phyloP scores from a whole-genome alignment of 768 basidiomycete genomes.

The Lentinula detonsa region DNA sequence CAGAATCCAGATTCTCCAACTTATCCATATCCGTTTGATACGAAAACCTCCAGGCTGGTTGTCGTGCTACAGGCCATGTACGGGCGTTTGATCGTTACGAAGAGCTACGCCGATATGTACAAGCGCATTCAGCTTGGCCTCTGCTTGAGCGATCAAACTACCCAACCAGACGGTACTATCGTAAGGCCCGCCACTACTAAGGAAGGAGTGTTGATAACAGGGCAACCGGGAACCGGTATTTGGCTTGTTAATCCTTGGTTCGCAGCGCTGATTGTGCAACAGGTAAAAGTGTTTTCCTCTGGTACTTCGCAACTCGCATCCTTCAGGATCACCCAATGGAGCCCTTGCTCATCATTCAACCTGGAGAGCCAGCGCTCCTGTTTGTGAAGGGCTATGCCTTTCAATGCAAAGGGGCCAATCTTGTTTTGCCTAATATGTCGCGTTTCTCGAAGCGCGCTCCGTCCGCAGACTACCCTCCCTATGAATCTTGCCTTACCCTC shows the following conservation, averaged over 20 bases:
- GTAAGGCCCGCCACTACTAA: background rate
- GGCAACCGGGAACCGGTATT: background rate
- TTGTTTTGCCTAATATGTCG: no score
- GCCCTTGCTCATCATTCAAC: background rate
- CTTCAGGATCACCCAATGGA: background rate
- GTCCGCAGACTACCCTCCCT: no score
- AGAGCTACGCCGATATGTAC: background rate
- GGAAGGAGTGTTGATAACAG: background rate
- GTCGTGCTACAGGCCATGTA: no score
- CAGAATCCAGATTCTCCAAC: no score
- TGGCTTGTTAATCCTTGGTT: background rate
- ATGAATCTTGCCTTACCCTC: no score
- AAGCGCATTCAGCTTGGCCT: background rate
- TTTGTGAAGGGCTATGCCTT: background rate
- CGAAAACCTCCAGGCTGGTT: no score
- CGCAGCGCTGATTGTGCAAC: background rate
- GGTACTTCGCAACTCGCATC: background rate
- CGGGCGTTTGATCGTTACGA: background rate
- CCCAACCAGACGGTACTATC: background rate
- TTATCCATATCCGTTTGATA: no score
- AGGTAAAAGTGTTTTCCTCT: background rate
- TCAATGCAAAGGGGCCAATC: background rate
- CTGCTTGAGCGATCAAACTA: background rate
- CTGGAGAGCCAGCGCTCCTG: background rate
- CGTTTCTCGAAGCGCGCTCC: no score